phyloP scores from a whole-genome alignment of 768 basidiomycete genomes.

The Phlebiopsis gigantea region DNA sequence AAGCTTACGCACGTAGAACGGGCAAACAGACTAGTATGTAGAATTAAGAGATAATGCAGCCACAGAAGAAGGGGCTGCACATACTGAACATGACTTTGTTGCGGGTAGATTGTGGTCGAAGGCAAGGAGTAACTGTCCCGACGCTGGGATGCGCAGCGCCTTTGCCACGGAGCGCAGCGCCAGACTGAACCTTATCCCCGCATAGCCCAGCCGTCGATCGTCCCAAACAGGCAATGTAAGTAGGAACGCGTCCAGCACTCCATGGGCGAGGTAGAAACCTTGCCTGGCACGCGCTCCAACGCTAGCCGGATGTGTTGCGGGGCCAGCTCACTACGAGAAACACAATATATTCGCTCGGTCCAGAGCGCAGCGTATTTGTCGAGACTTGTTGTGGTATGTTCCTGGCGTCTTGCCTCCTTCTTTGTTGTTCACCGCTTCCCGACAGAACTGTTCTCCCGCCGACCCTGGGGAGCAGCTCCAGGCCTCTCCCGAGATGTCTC shows the following conservation, averaged over 20 bases:
- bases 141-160: not conserved
- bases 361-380: not conserved
- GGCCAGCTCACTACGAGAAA: not conserved
- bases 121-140: not conserved
- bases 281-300: not conserved
- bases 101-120: constrained; percentile 12
- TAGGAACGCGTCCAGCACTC: not conserved
- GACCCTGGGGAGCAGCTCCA: not conserved
- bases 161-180: constrained; percentile 5
- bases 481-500: not conserved
- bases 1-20: constrained; percentile 25
- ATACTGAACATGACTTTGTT: constrained; percentile 22
- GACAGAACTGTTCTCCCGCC: not conserved
- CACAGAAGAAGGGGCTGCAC: constrained; percentile 5
- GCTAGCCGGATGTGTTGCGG: not conserved
- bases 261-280: not conserved
- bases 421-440: not conserved
- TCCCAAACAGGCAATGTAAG: not conserved
- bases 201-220: not conserved
- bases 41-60: not conserved
- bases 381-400: not conserved
- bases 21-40: constrained; percentile 29
- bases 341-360: not conserved
- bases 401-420: not conserved
- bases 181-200: constrained; percentile 6